A percentile compares a stretch with the other conserved stretches of the same genome.
Conservation (phyloP, 305 asterid species). For the Fraxinus velutina region DNA sequence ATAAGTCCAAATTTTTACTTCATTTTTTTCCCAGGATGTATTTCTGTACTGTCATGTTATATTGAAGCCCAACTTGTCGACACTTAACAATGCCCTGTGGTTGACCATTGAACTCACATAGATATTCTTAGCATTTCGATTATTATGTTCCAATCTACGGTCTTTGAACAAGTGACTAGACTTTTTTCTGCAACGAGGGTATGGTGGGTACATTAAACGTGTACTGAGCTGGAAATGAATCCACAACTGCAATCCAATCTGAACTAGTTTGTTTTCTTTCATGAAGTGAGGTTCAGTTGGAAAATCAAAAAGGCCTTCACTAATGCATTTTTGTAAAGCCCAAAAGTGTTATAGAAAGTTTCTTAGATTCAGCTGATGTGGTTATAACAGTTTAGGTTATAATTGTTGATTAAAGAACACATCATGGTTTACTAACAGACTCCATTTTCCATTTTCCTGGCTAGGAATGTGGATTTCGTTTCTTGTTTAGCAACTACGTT, state of each 20-base stretch:
- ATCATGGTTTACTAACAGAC: slow-evolving; percentile 22
- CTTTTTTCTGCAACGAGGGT: not conserved
- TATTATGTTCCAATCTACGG: not conserved
- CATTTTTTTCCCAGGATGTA: slow-evolving; percentile 14
- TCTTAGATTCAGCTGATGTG: slow-evolving; percentile 10
- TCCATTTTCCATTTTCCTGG: slow-evolving; percentile 29
- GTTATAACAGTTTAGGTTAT: slow-evolving; percentile 5
- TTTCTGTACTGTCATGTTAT: slow-evolving; percentile 13
- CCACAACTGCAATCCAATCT: slow-evolving; percentile 1
- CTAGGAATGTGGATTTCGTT: slow-evolving; percentile 42
- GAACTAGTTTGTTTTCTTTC: slow-evolving; percentile 18
- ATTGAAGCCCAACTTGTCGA: not conserved
- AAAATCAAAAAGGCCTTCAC: slow-evolving; percentile 18
- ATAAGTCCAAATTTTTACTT: not conserved
- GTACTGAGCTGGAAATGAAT: slow-evolving; percentile 5
- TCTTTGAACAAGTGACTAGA: not conserved
- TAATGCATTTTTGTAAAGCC: slow-evolving; percentile 1
- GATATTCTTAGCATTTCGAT: not conserved
- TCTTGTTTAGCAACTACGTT: slow-evolving; percentile 34
- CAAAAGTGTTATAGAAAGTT: slow-evolving; percentile 1
- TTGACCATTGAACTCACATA: not conserved
- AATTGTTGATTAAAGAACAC: slow-evolving; percentile 9
- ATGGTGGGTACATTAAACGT: not conserved
- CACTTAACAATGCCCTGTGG: slow-evolving; percentile 3
- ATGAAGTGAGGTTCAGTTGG: slow-evolving; percentile 10